phyloP scores from a whole-genome alignment of 176 grass and related monocot species.

The Melocanna baccifera region DNA sequence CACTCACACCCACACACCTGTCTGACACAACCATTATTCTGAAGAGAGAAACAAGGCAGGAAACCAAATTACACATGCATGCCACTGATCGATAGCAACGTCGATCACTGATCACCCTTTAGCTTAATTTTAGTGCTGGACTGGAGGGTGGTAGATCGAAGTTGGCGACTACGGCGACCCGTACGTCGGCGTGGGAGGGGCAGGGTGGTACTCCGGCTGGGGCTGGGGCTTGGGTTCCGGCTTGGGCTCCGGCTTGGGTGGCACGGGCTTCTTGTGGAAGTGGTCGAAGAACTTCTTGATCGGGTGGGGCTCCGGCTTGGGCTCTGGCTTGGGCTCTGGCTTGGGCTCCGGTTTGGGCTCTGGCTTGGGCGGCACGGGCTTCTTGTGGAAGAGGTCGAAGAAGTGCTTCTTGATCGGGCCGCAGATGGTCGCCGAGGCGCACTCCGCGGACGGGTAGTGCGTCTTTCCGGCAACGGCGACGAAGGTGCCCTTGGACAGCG shows the following conservation, averaged over 20 bases:
- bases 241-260: neutral
- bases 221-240: neutral
- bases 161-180: neutral
- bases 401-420: too few relatives aligned
- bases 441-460: too few relatives aligned
- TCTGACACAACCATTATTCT: too few relatives aligned
- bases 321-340: too few relatives aligned
- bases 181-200: too few relatives aligned
- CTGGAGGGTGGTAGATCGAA: neutral
- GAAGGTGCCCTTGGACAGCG: neutral
- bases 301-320: too few relatives aligned
- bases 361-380: too few relatives aligned
- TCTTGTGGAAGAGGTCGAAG: too few relatives aligned
- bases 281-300: conserved; percentile 12
- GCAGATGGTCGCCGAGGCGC: too few relatives aligned
- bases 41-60: neutral
- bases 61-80: neutral
- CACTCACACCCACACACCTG: too few relatives aligned
- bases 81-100: neutral
- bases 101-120: neutral
- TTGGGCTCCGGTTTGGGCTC: too few relatives aligned
- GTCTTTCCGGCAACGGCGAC: too few relatives aligned
- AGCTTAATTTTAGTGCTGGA: neutral
- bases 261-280: conserved; percentile 23
- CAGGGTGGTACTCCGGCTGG: neutral